These are phyloP conservation scores for Uronychia binucleata DNA, from an alignment of 73 alveolate species.

Conservation along the genomic window DNA sequence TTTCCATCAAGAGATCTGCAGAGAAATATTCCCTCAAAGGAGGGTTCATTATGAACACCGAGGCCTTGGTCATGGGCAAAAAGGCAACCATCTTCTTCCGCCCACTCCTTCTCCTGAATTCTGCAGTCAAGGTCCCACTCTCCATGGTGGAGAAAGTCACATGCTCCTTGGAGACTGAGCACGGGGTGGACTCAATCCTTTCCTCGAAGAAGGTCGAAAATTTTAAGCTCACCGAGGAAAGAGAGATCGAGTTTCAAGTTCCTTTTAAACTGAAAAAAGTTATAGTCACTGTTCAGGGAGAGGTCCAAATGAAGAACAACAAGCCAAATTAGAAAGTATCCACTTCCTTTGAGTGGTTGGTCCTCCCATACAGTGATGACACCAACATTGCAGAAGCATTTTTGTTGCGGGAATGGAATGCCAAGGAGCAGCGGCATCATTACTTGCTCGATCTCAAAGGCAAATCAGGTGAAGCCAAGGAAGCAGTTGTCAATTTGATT, in stretches of 20 bases:
- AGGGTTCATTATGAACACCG: constrained; percentile 16
- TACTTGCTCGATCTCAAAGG: too few species aligned
- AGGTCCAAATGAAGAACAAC: background rate
- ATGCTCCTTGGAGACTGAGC: background rate
- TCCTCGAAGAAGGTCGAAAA: background rate
- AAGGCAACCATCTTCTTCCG: background rate
- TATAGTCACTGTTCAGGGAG: background rate
- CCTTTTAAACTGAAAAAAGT: background rate
- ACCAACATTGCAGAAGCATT: background rate
- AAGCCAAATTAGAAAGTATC: background rate
- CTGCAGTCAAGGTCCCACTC: background rate
- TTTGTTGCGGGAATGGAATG: background rate
- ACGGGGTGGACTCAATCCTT: background rate
- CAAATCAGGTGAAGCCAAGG: background rate
- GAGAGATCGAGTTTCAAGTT: background rate
- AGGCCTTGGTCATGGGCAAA: background rate
- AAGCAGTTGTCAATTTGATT: background rate
- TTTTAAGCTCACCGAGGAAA: too few species aligned
- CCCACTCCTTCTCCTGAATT: background rate
- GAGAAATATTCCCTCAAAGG: constrained; percentile 37
- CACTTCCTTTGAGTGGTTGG: background rate
- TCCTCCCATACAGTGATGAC: background rate
- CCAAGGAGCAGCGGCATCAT: too few species aligned
- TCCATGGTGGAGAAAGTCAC: background rate
- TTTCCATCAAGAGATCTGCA: constrained; percentile 24